Conservation (phyloP, 139 green algal genomes). For the Picochlorum sp. region DNA sequence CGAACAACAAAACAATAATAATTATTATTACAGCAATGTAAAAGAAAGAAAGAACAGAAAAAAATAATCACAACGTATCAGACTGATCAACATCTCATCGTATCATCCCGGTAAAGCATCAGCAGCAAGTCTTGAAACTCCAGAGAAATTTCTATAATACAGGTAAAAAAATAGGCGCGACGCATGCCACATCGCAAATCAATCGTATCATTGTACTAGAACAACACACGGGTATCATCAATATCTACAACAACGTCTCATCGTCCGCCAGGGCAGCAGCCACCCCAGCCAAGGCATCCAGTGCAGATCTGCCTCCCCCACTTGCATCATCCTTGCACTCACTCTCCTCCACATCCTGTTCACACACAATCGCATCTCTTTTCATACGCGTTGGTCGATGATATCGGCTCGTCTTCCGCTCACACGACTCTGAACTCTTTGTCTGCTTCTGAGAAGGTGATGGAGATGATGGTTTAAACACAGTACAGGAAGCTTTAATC, state of each 20-base stretch:
- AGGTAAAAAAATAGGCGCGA: too few species aligned
- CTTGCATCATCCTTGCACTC: neutral
- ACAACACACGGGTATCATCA: too few species aligned
- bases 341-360: neutral
- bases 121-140: too few species aligned
- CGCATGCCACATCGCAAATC: neutral
- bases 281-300: constrained; percentile 10
- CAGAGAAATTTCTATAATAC: too few species aligned
- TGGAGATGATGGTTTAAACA: constrained; percentile 1
- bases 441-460: neutral
- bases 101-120: too few species aligned
- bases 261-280: constrained; percentile 9
- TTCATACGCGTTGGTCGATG: neutral
- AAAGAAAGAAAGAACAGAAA: too few species aligned
- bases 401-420: neutral
- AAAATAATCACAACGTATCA: too few species aligned
- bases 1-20: too few species aligned
- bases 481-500: neutral
- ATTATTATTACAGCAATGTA: too few species aligned
- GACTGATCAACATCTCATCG: too few species aligned
- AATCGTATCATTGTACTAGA: neutral
- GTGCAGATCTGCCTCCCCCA: neutral
- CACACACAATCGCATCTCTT: neutral
- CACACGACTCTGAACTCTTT: neutral
- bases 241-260: constrained; percentile 1